These are phyloP conservation scores for Cystobasidium slooffiae DNA, from an alignment of 1,284 basidiomycete species.

Conservation along the genomic window DNA sequence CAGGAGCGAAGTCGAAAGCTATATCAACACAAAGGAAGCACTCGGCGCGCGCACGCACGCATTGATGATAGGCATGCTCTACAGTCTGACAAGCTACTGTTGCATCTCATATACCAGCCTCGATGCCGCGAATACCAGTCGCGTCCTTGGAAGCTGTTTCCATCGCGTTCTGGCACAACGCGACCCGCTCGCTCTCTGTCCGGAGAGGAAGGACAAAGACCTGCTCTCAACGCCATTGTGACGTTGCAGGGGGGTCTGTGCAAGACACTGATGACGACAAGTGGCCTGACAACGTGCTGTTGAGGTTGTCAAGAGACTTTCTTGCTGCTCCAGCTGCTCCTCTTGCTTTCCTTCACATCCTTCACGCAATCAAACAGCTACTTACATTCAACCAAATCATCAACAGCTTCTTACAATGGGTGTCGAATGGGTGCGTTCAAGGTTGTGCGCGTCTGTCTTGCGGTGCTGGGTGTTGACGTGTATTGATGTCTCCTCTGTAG, in stretches of 20 bases:
- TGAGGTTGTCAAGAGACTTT: not conserved
- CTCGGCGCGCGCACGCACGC: no score
- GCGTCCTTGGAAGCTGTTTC: no score
- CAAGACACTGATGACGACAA: not conserved
- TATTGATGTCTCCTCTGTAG: not conserved
- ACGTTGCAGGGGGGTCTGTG: not conserved
- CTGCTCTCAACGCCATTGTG: not conserved
- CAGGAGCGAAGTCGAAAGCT: no score
- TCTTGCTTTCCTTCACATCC: not conserved
- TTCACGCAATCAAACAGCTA: not conserved
- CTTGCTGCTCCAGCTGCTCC: slow-evolving; percentile 1
- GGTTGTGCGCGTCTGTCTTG: not conserved
- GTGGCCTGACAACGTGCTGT: not conserved
- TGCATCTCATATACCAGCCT: no score
- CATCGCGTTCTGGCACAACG: no score
- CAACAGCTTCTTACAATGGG: slow-evolving; percentile 15
- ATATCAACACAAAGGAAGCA: no score
- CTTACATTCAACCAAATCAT: not conserved
- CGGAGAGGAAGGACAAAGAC: not conserved
- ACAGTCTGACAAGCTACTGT: no score
- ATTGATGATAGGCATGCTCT: no score
- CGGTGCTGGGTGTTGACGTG: no score
- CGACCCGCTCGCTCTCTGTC: no score
- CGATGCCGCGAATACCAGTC: no score
- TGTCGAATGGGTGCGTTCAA: slow-evolving; percentile 32